Evolutionary conservation across 345 rosid genomes (phyloP).

Genomic region (Jatropha curcas): DNA sequence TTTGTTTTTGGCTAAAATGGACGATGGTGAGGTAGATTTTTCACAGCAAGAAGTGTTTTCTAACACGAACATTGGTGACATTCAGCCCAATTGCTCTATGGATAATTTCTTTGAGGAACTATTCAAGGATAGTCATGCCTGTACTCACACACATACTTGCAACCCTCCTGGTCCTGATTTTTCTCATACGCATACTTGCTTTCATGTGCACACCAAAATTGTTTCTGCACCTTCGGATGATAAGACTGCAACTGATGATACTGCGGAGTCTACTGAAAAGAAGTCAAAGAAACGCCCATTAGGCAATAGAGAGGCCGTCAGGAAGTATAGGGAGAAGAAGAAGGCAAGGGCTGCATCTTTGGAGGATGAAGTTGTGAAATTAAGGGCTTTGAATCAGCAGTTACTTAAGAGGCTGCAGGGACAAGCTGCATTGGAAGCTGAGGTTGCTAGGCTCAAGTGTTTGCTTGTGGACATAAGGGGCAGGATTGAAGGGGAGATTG

Average conservation of each 20-base stretch:
- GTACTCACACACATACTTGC: conserved; percentile 94
- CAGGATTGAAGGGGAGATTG: conserved; percentile 96
- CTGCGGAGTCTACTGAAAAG: conserved; percentile 67
- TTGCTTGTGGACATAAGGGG: conserved; percentile 95
- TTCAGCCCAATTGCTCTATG: conserved; percentile 70
- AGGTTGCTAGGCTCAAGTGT: conserved; percentile 88
- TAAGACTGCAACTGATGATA: conserved; percentile 65
- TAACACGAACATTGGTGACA: conserved; percentile 49
- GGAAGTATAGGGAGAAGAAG: conserved; percentile 97
- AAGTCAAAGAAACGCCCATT: conserved; percentile 66
- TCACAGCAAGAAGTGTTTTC: conserved; percentile 76
- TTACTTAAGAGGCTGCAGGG: conserved; percentile 82
- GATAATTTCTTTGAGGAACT: conserved; percentile 67
- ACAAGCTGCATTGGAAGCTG: conserved; percentile 87
- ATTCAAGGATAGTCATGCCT: conserved; percentile 64
- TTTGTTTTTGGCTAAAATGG: conserved; percentile 44
- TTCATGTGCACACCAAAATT: conserved; percentile 87
- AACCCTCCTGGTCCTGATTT: conserved; percentile 90
- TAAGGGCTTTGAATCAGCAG: conserved; percentile 82
- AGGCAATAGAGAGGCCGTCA: conserved; percentile 89
- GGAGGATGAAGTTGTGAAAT: conserved; percentile 77
- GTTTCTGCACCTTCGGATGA: conserved; percentile 63
- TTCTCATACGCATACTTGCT: conserved; percentile 88
- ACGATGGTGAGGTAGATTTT: conserved; percentile 91
- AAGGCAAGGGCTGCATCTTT: conserved; percentile 91